Percentiles rank a stretch among this genome's conserved stretches.
Conservation (phyloP, 257 asterid species). For the Avicennia marina region DNA sequence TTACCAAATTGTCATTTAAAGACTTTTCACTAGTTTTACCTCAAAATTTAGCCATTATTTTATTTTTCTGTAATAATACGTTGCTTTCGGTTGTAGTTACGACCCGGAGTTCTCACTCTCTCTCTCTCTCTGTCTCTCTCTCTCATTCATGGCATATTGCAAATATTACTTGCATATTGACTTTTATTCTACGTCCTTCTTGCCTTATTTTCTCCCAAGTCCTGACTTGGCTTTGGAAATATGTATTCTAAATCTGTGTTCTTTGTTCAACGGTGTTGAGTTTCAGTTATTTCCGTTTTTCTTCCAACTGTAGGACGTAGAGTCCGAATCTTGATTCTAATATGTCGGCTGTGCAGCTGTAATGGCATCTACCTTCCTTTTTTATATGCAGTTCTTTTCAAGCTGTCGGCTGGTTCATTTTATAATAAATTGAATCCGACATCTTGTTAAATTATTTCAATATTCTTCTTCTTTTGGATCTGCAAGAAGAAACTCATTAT, state of each 20-base stretch:
- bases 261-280: neutral
- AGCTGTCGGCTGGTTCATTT: conserved; percentile 18
- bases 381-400: conserved; percentile 23
- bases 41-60: too few species aligned
- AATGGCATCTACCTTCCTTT: conserved; percentile 11
- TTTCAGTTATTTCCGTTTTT: neutral
- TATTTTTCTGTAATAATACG: too few species aligned
- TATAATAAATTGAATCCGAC: neutral
- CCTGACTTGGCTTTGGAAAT: neutral
- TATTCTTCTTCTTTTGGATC: conserved; percentile 13
- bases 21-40: too few species aligned
- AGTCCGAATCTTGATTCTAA: conserved; percentile 22
- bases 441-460: neutral
- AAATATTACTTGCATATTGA: too few species aligned
- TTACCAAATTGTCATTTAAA: too few species aligned
- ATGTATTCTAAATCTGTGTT: neutral
- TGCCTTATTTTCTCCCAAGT: neutral
- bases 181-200: too few species aligned
- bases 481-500: neutral
- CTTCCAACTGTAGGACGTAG: conserved; percentile 9
- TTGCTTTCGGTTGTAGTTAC: too few species aligned
- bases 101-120: too few species aligned
- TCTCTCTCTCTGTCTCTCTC: neutral
- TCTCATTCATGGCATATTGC: neutral
- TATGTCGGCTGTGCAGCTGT: conserved; percentile 28